These are phyloP conservation scores for Chenopodium quinoa DNA, from an alignment of 148 eudicot species.

Conservation along the genomic window DNA sequence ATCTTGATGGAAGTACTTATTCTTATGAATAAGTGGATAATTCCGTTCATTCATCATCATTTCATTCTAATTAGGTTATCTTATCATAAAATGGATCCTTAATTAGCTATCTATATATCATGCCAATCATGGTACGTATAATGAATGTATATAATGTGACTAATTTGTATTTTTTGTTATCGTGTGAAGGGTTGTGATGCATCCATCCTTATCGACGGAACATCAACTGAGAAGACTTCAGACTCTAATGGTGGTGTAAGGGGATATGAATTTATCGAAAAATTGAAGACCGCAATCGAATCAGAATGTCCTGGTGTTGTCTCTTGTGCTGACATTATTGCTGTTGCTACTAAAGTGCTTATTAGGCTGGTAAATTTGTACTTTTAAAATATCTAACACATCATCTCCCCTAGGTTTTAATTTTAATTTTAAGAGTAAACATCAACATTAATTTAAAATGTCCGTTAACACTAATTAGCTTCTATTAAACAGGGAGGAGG, in stretches of 20 bases:
- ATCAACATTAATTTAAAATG: background rate
- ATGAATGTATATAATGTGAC: background rate
- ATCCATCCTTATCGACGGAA: slow-evolving; percentile 21
- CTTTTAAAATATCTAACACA: background rate
- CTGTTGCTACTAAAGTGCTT: slow-evolving; percentile 20
- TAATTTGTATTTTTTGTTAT: background rate
- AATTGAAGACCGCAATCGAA: slow-evolving; percentile 14
- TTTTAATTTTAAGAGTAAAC: background rate
- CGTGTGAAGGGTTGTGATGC: slow-evolving; percentile 23
- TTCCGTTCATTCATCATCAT: background rate
- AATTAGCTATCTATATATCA: too few species aligned
- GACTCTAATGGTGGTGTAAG: slow-evolving; percentile 12
- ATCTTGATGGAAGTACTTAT: too few species aligned
- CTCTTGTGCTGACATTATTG: slow-evolving; percentile 25
- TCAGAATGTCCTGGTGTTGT: slow-evolving; percentile 20
- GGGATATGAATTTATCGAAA: slow-evolving; percentile 19
- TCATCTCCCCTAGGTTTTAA: background rate
- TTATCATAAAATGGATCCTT: too few species aligned
- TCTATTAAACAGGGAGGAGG: slow-evolving; percentile 25
- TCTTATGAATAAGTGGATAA: background rate
- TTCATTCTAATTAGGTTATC: background rate
- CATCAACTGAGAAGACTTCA: slow-evolving; percentile 16
- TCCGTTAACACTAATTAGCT: background rate
- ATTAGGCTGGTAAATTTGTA: slow-evolving; percentile 9
- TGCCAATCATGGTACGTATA: too few species aligned